Conservation (phyloP, 345 rosid species). For the Camelina laxa region DNA sequence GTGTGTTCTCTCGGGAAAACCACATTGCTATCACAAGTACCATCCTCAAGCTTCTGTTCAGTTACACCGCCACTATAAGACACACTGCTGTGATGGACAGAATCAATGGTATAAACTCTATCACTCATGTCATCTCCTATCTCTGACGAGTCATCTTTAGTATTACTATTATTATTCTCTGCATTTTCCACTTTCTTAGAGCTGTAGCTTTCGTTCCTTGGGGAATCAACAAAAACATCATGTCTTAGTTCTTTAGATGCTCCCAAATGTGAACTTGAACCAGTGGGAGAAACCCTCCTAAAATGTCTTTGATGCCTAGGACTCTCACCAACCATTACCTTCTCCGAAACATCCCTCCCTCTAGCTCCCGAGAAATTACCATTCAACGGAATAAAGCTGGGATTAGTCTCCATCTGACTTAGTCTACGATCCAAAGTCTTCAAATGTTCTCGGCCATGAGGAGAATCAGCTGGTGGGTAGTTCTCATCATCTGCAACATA, state of each 20-base stretch:
- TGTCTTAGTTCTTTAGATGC: slow-evolving; percentile 52
- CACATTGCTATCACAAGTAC: slow-evolving; percentile 15
- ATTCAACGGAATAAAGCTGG: slow-evolving; percentile 57
- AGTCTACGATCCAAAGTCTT: slow-evolving; percentile 78
- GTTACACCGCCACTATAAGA: slow-evolving; percentile 23
- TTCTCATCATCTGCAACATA: slow-evolving; percentile 74
- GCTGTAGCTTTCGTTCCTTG: slow-evolving; percentile 48
- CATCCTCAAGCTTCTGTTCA: slow-evolving; percentile 29
- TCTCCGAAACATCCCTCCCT: slow-evolving; percentile 65
- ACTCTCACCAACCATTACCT: slow-evolving; percentile 71
- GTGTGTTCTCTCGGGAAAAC: slow-evolving; percentile 18
- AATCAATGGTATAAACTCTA: slow-evolving; percentile 84
- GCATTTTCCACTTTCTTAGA: slow-evolving; percentile 59
- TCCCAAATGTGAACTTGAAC: slow-evolving; percentile 55
- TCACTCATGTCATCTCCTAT: slow-evolving; percentile 74
- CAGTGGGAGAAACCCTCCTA: slow-evolving; percentile 60
- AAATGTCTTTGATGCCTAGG: slow-evolving; percentile 64
- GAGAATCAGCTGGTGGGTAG: slow-evolving; percentile 76
- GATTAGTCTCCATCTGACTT: slow-evolving; percentile 70
- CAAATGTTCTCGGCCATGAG: slow-evolving; percentile 54
- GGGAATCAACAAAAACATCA: slow-evolving; percentile 61
- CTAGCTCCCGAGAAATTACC: slow-evolving; percentile 47
- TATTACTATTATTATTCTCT: slow-evolving; percentile 55
- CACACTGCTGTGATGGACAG: slow-evolving; percentile 50
- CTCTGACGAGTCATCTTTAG: slow-evolving; percentile 63